phyloP scores from a whole-genome alignment of 306 rosid genomes.

The Delonix regia region DNA sequence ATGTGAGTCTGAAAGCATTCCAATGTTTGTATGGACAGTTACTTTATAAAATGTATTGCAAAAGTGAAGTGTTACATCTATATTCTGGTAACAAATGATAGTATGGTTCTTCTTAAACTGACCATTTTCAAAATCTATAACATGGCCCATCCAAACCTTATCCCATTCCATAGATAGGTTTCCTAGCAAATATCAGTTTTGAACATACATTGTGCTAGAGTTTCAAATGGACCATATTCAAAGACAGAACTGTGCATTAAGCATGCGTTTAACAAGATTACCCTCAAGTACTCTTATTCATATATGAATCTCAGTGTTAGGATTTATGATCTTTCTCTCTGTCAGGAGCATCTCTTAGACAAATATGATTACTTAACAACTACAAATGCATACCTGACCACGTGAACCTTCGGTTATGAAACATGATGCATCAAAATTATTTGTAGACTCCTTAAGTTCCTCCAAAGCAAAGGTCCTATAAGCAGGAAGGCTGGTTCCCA shows the following conservation, averaged over 20 bases:
- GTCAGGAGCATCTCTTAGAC: not conserved
- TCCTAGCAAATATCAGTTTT: not conserved
- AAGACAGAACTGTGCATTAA: conserved; percentile 8
- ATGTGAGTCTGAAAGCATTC: not conserved
- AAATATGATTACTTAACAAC: conserved; percentile 27
- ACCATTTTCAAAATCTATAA: not conserved
- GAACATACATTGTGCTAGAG: not conserved
- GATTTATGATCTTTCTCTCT: not conserved
- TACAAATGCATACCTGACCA: conserved; percentile 62
- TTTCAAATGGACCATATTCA: conserved; percentile 21
- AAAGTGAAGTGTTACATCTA: conserved; percentile 9
- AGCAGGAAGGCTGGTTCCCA: conserved; percentile 85
- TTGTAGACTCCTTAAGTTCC: conserved; percentile 87
- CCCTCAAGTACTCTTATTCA: not conserved
- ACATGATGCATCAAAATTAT: conserved; percentile 72
- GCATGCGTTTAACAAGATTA: conserved; percentile 3
- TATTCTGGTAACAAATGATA: not conserved
- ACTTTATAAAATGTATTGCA: not conserved
- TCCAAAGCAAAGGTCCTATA: conserved; percentile 86
- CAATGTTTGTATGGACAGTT: not conserved
- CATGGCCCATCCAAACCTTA: not conserved
- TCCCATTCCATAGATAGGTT: not conserved
- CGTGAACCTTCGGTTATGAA: conserved; percentile 61
- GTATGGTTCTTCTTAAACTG: not conserved
- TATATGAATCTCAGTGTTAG: not conserved